Evolutionary conservation across 495 filamentous ascomycete species (phyloP), one percentile per base, ranked within the genome.

Genomic region (Talaromyces proteolyticus): DNA sequence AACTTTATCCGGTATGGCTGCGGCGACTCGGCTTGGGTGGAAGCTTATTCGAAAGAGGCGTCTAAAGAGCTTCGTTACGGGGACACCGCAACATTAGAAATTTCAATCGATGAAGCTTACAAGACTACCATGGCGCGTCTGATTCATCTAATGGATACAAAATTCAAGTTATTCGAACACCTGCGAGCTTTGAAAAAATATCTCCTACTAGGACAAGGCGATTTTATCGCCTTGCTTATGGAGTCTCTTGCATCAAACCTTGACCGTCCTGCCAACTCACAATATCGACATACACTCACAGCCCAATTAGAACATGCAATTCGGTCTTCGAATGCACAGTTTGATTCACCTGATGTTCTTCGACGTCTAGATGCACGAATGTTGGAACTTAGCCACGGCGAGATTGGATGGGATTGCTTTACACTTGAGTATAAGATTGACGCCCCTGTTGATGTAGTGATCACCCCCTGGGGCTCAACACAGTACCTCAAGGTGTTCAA

Each of bases 401-500:
- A 99, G 57, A 96, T 95, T 44, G 94, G 94, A 52, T 99, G 94
- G 94, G 94, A 99, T 64, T 95, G 93, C 66, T 99, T 99, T 68
- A 99, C 94, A 1, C 79, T 99, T 23, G 94, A 99, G 63, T 99
- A 99, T 71, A 96, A 95, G 66, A 91, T 97, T 51, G 93, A 96
- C 61, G 89, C 93, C 7, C 94, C 94, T 0, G 89, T 97, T 20
- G 94, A 99, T 60, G 93, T 97, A 46, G 90, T 99, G 47, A 91
- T 99, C 11, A 96, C 92, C 1, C 88, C 91, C 1, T 95, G 88
- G 80, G 90, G 87, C 29, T 92, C 88, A 48, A 88, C 89, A 2
- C 91, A 97, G 61, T 99, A 99, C 64, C 84, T 99, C 53, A 96
- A 96, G 59, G 88, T 97, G 22, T 99, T 99, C 81, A 99, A 99